Conservation (phyloP, 2,329 filamentous ascomycete genomes). For the Ascochyta rabiei region DNA sequence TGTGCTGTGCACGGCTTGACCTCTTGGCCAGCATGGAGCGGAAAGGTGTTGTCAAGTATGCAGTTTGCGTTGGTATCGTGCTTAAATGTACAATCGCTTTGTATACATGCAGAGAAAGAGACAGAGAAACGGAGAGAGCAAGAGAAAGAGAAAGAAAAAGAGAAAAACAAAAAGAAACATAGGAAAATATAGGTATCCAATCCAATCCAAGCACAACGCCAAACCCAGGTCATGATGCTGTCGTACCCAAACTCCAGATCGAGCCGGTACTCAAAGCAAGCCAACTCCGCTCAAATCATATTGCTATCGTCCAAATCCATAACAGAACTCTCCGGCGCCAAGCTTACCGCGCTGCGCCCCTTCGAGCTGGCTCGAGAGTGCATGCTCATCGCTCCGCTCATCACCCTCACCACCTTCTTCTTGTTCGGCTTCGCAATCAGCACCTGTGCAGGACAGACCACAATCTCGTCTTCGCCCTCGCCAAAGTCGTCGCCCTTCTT, state of each 20-base stretch:
- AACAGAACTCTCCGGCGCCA: conserved; percentile 42
- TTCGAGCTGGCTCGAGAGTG: conserved; percentile 34
- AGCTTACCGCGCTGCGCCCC: conserved; percentile 33
- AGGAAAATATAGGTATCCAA: neutral
- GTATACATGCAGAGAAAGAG: neutral
- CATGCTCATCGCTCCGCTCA: conserved; percentile 59
- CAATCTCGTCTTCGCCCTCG: conserved; percentile 89
- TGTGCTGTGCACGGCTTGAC: neutral
- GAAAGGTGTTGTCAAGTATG: neutral
- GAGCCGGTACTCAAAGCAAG: neutral
- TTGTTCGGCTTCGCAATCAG: conserved; percentile 66
- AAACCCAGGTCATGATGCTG: neutral
- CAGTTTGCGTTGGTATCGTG: conserved; percentile 8
- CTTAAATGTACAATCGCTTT: neutral
- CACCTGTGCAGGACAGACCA: conserved; percentile 94
- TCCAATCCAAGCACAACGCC: neutral
- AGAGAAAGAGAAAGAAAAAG: neutral
- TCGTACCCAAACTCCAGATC: neutral
- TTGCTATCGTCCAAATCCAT: conserved; percentile 40
- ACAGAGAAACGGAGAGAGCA: too few relatives aligned
- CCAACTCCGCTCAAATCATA: conserved; percentile 3
- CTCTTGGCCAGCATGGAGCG: neutral
- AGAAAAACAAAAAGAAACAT: neutral
- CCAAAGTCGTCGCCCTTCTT: conserved; percentile 92
- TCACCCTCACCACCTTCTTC: conserved; percentile 57